phyloP scores from a whole-genome alignment of 2,329 filamentous ascomycete species.

The Exophiala sp. region DNA sequence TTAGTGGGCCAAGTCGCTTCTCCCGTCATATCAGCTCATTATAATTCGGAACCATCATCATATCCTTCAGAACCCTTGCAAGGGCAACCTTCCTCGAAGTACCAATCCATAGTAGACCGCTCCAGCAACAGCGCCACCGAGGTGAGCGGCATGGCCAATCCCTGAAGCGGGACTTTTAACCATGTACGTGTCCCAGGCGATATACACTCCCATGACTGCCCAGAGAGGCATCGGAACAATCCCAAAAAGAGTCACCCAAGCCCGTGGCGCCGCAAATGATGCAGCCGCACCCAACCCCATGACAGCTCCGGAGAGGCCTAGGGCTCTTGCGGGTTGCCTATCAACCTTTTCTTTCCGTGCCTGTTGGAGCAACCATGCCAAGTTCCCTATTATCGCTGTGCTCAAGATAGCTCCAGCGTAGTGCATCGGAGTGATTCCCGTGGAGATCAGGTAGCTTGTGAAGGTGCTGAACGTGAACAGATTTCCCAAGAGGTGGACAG shows the following conservation, averaged over 20 bases:
- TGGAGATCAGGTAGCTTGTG: constrained; percentile 1
- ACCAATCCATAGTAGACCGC: constrained; percentile 4
- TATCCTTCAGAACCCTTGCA: background rate
- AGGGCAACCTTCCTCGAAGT: constrained; percentile 1
- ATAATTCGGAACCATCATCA: background rate
- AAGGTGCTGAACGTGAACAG: constrained; percentile 9
- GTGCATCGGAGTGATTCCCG: constrained; percentile 3
- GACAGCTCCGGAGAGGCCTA: constrained; percentile 14
- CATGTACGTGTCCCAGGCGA: constrained; percentile 7
- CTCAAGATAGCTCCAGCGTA: constrained; percentile 7
- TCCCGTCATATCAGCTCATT: no score
- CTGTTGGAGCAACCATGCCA: background rate
- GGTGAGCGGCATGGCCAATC: constrained; percentile 13
- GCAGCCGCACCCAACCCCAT: constrained; percentile 12
- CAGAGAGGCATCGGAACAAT: constrained; percentile 5
- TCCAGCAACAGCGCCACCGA: constrained; percentile 13
- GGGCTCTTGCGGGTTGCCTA: background rate
- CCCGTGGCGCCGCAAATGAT: constrained; percentile 1
- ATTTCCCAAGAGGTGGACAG: constrained; percentile 8
- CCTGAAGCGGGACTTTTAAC: constrained; percentile 7
- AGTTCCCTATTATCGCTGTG: constrained; percentile 8
- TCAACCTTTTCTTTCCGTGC: background rate
- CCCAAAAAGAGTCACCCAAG: background rate
- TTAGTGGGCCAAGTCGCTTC: no score
- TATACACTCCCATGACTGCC: constrained; percentile 1